Percentiles rank a stretch among this genome's conserved stretches.
Conservation (phyloP, 495 filamentous ascomycete genomes). For the Annulohypoxylon moriforme region DNA sequence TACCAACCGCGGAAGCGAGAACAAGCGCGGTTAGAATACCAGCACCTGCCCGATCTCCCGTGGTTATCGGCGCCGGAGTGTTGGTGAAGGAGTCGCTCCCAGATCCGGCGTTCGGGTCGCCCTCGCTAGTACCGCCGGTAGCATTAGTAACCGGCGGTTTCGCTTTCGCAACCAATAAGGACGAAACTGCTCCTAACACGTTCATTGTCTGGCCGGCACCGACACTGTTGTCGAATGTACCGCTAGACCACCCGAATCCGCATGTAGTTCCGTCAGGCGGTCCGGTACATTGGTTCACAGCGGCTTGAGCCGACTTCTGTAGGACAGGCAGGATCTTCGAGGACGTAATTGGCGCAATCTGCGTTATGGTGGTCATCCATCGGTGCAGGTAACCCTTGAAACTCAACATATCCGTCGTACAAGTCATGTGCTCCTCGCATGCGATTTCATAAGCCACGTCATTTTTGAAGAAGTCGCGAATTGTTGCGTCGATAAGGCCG, state of each 20-base stretch:
- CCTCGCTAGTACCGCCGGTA: constrained; percentile 69
- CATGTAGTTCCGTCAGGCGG: constrained; percentile 65
- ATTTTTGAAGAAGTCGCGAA: constrained; percentile 67
- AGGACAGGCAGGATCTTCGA: constrained; percentile 70
- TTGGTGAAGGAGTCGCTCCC: constrained; percentile 40
- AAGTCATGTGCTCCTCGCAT: constrained; percentile 71
- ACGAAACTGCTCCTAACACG: constrained; percentile 60
- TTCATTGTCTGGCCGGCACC: constrained; percentile 70
- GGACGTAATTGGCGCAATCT: constrained; percentile 74
- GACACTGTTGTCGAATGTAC: constrained; percentile 61
- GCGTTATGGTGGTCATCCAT: constrained; percentile 79
- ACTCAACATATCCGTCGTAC: constrained; percentile 78
- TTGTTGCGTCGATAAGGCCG: constrained; percentile 67
- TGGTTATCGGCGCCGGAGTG: constrained; percentile 54
- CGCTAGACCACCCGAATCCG: constrained; percentile 75
- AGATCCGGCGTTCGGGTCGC: constrained; percentile 68
- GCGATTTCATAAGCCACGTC: constrained; percentile 74
- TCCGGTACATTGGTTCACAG: constrained; percentile 74
- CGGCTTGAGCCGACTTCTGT: constrained; percentile 70
- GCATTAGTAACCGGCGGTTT: constrained; percentile 61
- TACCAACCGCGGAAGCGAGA: constrained; percentile 37
- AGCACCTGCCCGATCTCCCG: constrained; percentile 66
- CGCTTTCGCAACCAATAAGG: constrained; percentile 58
- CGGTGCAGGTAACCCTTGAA: constrained; percentile 86
- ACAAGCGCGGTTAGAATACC: constrained; percentile 64